A percentile compares a stretch with the other conserved stretches of the same genome.
phyloP scores from a whole-genome alignment of 768 basidiomycete genomes.

The Leucocoprinus sp. region DNA sequence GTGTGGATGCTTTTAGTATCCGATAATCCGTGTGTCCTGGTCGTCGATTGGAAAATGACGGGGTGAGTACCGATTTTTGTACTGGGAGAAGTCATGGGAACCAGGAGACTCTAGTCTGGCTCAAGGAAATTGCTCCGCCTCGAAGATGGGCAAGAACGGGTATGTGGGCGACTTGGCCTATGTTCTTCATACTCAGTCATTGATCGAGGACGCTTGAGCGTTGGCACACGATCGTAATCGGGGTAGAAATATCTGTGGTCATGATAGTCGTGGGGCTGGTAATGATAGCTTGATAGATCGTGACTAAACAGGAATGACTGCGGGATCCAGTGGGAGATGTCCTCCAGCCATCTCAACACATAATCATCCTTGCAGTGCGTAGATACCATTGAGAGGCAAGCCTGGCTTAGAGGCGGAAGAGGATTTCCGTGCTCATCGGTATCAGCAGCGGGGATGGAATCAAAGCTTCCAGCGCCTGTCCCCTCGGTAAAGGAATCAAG shows the following conservation, averaged over 20 bases:
- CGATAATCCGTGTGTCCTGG: no score
- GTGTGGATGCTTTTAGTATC: no score
- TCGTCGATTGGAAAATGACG: no score
- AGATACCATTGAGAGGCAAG: slow-evolving; percentile 18
- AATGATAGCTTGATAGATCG: slow-evolving; percentile 15
- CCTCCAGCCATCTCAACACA: slow-evolving; percentile 33
- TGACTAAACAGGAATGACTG: slow-evolving; percentile 21
- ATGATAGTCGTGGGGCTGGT: slow-evolving; percentile 3
- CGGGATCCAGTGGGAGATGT: neutral
- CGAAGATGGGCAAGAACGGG: slow-evolving; percentile 18
- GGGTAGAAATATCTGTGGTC: no score
- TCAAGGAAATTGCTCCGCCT: slow-evolving; percentile 13
- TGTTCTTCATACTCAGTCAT: slow-evolving; percentile 25
- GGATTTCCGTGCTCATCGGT: slow-evolving; percentile 28
- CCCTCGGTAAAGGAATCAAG: slow-evolving; percentile 56
- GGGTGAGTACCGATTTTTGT: no score
- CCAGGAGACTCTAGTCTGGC: slow-evolving; percentile 10
- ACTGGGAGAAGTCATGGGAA: neutral
- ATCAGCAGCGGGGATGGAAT: slow-evolving; percentile 30
- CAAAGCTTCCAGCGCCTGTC: slow-evolving; percentile 44
- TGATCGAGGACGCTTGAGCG: slow-evolving; percentile 32
- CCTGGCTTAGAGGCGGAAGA: slow-evolving; percentile 21
- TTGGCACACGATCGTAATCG: neutral
- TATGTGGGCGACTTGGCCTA: slow-evolving; percentile 20
- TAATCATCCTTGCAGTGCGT: slow-evolving; percentile 17